These are phyloP conservation scores for Camillea tinctor DNA, from an alignment of 2,329 filamentous ascomycete genomes.

Conservation along the genomic window DNA sequence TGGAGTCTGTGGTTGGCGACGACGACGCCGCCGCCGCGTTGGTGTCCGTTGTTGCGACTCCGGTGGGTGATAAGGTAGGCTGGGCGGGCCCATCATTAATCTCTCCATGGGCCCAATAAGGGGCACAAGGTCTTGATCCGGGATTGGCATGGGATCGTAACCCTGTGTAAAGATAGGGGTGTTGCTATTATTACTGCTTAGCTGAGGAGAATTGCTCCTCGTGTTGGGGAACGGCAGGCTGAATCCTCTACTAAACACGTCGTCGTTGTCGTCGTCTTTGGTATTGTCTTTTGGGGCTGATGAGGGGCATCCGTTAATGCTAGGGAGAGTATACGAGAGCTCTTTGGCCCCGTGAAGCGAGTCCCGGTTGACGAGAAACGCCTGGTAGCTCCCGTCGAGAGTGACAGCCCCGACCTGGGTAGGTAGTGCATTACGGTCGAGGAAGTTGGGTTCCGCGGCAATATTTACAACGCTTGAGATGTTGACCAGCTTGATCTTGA, in stretches of 20 bases:
- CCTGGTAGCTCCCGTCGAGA: background rate
- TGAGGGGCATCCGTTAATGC: no score
- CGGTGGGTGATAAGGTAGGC: background rate
- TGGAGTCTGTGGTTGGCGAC: background rate
- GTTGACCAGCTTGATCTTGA: background rate
- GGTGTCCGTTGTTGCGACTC: no score
- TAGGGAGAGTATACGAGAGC: background rate
- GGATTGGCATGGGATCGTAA: background rate
- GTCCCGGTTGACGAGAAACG: background rate
- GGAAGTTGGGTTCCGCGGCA: no score
- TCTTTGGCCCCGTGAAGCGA: background rate
- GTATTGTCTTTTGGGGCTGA: background rate
- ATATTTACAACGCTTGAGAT: background rate
- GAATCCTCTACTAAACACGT: background rate
- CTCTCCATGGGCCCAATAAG: background rate
- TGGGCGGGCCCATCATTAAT: background rate
- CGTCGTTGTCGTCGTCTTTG: no score
- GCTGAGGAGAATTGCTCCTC: background rate
- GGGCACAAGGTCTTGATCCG: background rate
- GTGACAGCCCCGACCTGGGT: background rate
- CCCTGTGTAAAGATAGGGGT: no score
- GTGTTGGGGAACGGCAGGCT: background rate
- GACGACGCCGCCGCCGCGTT: no score
- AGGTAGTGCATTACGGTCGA: background rate
- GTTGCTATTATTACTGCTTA: no score